These are phyloP conservation scores for Lanzia echinophila DNA, from an alignment of 2,329 filamentous ascomycete genomes.

Conservation along the genomic window DNA sequence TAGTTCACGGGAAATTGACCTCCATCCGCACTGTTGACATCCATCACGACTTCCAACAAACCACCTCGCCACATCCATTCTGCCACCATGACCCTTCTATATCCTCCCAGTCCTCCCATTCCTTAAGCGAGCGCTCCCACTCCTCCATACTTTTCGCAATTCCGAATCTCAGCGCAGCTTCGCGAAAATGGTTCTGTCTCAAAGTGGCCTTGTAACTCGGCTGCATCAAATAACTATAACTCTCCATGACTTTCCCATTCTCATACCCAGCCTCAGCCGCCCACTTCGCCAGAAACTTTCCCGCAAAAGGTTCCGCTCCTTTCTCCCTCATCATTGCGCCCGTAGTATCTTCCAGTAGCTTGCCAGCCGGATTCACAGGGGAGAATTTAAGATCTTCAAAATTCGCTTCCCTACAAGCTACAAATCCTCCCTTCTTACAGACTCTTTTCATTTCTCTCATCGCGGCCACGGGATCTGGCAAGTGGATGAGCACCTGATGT, in stretches of 20 bases:
- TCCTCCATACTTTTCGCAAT: slow-evolving; percentile 1
- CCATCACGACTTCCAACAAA: slow-evolving; percentile 5
- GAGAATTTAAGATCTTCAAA: slow-evolving; percentile 2
- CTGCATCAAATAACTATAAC: slow-evolving; percentile 6
- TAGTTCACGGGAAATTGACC: no score
- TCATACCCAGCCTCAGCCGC: slow-evolving; percentile 1
- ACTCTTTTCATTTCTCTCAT: slow-evolving; percentile 6
- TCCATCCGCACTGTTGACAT: no score
- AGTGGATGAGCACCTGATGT: slow-evolving; percentile 6
- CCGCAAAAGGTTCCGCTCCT: neutral
- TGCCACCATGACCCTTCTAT: slow-evolving; percentile 7
- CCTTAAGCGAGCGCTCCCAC: neutral
- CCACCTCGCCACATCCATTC: slow-evolving; percentile 5
- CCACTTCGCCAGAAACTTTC: slow-evolving; percentile 2
- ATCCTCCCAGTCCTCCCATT: slow-evolving; percentile 6
- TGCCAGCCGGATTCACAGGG: neutral
- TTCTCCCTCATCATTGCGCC: slow-evolving; percentile 4
- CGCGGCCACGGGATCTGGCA: neutral
- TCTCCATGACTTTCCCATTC: neutral
- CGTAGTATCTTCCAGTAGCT: neutral
- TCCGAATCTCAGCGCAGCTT: neutral
- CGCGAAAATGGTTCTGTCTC: neutral
- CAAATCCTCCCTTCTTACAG: slow-evolving; percentile 2
- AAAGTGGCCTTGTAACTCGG: neutral
- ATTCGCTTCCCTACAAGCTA: slow-evolving; percentile 6